Evolutionary conservation across 352 stramenopile species (phyloP), one percentile per base, ranked within the genome.

Genomic region (Aphanomyces cochlioides): DNA sequence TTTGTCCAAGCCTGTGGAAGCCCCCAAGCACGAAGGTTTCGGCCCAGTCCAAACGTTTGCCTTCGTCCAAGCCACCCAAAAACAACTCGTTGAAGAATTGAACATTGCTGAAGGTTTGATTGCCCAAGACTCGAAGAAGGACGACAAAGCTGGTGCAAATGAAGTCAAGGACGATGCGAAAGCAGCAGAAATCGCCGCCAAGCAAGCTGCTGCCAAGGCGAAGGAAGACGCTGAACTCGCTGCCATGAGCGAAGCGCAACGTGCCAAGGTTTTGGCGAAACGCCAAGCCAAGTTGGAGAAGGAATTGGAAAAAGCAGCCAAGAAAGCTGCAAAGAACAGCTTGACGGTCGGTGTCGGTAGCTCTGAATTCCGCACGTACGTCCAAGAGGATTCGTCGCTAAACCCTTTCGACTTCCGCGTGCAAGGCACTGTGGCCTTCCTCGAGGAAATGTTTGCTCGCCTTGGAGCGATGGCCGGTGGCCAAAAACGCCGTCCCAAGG

Each of bases 141-240:
- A 85, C 87, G 74, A 73, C 69, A 28, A 79, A 80, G 40, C 39
- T 80, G 28, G 78, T 78, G 63, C 45, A 0, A 81, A 90, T 69
- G 87, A 86, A 72, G 78, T 78, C 41, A 50, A 50, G 43, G 80
- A 78, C 37, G 84, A 86, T 60, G 83, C 84, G 3, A 78, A 90
- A 60, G 80, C 90, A 47, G 84, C 84, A 7, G 43, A 41, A 53
- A 8, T 61, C 13, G 82, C 82, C 19, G 79, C 80, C 43, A 90
- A 91, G 73, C 84, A 85, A 38, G 87, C 82, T 0, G 84, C 83
- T 17, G 87, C 87, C 3, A 79, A 80, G 38, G 81, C 85, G 10
- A 94, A 94, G 61, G 87, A 94, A 61, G 85, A 94, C 69, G 87
- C 88, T 58, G 93, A 92, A 74, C 78, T 95, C 15, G 83, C 84